Percentiles rank a stretch among this genome's conserved stretches.
Evolutionary conservation across 2,329 filamentous ascomycete species (phyloP).

Genomic region (Aureobasidium sp.): DNA sequence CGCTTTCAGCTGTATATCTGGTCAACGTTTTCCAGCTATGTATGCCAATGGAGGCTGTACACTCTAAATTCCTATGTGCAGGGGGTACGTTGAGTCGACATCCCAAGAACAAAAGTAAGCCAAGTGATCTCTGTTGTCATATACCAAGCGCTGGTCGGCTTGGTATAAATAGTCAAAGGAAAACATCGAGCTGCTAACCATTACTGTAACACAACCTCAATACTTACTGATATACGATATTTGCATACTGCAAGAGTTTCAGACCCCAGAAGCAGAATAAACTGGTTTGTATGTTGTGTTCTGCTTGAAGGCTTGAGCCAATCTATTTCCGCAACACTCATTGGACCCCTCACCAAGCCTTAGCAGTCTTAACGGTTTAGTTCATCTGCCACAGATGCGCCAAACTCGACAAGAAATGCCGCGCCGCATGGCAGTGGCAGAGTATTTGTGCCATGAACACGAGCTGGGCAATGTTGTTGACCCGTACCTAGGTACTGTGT

Average conservation of each 20-base stretch:
- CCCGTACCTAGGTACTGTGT: neutral
- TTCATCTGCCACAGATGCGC: slow-evolving; percentile 1
- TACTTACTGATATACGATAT: neutral
- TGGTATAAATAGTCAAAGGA: neutral
- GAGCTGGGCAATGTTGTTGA: neutral
- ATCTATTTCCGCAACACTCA: neutral
- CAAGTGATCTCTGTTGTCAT: neutral
- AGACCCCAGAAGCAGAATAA: neutral
- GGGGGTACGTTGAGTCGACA: neutral
- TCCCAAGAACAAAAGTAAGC: neutral
- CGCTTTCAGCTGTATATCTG: too few species aligned
- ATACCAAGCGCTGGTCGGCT: neutral
- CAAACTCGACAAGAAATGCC: slow-evolving; percentile 8
- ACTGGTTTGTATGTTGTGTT: neutral
- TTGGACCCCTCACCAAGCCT: slow-evolving; percentile 2
- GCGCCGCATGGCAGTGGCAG: slow-evolving; percentile 9
- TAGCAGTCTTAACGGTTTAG: slow-evolving; percentile 7
- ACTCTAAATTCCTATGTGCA: neutral
- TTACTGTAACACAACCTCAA: neutral
- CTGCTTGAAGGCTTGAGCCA: neutral
- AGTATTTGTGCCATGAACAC: neutral
- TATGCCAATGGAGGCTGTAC: neutral
- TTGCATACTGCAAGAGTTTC: neutral
- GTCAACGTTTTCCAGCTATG: neutral
- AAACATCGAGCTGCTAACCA: too few species aligned